Conservation (phyloP, 164 flowering plant species). For the Piper longum region DNA sequence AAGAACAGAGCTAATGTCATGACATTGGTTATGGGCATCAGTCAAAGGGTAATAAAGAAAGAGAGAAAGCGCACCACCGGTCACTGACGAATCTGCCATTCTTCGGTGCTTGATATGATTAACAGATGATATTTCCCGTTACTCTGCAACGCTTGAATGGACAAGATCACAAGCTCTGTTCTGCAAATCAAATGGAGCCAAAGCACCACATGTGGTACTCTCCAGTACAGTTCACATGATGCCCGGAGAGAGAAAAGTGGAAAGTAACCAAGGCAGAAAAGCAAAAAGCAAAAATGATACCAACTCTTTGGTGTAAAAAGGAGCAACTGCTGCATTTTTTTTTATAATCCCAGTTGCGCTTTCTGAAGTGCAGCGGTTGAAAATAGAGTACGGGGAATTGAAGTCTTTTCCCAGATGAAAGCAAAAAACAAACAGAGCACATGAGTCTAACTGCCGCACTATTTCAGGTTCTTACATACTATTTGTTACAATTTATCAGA, state of each 20-base stretch:
- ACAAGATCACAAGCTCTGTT: conserved; percentile 1
- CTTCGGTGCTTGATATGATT: neutral
- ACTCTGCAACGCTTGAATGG: neutral
- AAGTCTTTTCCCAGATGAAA: neutral
- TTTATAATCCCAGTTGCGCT: neutral
- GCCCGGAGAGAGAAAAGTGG: neutral
- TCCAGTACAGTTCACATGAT: conserved; percentile 2
- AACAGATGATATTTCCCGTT: neutral
- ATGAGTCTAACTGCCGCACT: no score
- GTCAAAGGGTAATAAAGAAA: conserved; percentile 3
- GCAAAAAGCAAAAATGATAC: neutral
- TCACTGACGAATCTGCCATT: neutral
- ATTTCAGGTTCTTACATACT: neutral
- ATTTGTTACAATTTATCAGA: no score
- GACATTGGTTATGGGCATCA: neutral
- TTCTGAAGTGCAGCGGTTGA: no score
- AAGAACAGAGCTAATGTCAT: neutral
- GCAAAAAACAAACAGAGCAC: neutral
- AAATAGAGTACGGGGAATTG: neutral
- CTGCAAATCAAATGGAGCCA: conserved; percentile 2
- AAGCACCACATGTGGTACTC: conserved; percentile 4
- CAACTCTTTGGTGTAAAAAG: neutral
- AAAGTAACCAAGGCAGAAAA: neutral
- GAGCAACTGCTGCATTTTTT: neutral
- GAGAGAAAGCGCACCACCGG: conserved; percentile 5